Conservation (phyloP, 164 flowering plant species). For the Saururus chinensis region DNA sequence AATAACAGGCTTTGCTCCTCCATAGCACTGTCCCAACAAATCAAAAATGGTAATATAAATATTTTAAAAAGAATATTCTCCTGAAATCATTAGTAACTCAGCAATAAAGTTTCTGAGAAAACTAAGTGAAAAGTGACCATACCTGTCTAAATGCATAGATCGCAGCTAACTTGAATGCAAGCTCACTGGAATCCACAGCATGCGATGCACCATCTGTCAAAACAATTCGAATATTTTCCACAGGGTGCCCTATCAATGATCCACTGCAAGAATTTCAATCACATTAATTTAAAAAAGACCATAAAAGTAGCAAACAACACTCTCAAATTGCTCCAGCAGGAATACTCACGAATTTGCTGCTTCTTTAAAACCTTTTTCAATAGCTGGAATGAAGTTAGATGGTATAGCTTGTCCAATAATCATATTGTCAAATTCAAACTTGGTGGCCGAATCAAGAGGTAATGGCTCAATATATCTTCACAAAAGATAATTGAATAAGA, state of each 20-base stretch:
- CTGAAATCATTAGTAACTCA: neutral
- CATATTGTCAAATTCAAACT: constrained; percentile 93
- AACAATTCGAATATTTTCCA: constrained; percentile 70
- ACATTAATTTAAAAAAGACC: neutral
- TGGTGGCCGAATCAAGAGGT: constrained; percentile 55
- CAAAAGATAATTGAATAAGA: constrained; percentile 1
- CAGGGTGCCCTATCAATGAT: constrained; percentile 92
- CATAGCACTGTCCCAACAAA: constrained; percentile 63
- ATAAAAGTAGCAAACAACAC: neutral
- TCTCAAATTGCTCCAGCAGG: neutral
- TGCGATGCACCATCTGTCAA: constrained; percentile 95
- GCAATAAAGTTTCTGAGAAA: neutral
- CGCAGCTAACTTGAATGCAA: constrained; percentile 91
- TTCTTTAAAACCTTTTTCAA: constrained; percentile 95
- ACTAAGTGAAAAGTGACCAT: neutral
- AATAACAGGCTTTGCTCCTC: constrained; percentile 80
- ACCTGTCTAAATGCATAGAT: constrained; percentile 99
- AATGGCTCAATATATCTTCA: constrained; percentile 90
- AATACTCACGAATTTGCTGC: constrained; percentile 91
- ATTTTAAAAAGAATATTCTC: neutral
- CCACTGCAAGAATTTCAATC: constrained; percentile 45
- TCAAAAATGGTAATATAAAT: neutral
- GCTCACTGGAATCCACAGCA: constrained; percentile 99
- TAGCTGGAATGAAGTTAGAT: constrained; percentile 84
- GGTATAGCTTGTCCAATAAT: constrained; percentile 93